Conservation (phyloP, 805 yeast genomes). For the Nakazawaea anatomiae region DNA sequence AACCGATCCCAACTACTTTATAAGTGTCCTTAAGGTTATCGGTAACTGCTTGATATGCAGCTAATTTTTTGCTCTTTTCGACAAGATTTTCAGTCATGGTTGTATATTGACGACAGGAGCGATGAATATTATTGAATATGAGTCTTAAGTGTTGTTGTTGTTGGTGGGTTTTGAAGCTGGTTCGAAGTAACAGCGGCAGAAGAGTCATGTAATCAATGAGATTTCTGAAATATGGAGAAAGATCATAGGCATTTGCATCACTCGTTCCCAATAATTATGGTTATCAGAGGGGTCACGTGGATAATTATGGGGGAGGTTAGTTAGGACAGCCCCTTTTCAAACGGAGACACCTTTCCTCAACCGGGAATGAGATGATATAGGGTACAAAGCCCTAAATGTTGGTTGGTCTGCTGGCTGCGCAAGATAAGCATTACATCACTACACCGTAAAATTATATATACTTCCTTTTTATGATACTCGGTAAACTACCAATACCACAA, state of each 20-base stretch:
- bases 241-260: too few relatives aligned
- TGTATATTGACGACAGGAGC: neutral
- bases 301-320: neutral
- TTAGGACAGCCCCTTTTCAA: too few relatives aligned
- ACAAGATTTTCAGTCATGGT: slow-evolving; percentile 27
- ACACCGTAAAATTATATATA: too few relatives aligned
- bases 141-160: neutral
- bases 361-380: too few relatives aligned
- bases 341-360: too few relatives aligned
- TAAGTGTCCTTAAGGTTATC: slow-evolving; percentile 68
- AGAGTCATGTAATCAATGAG: neutral
- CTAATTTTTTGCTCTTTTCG: slow-evolving; percentile 81
- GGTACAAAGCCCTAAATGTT: too few relatives aligned
- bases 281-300: neutral
- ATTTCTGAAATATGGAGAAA: neutral
- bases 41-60: slow-evolving; percentile 92
- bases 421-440: too few relatives aligned
- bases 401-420: too few relatives aligned
- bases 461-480: too few relatives aligned
- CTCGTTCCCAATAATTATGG: too few relatives aligned
- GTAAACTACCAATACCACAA: too few relatives aligned
- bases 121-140: neutral
- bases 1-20: slow-evolving; percentile 85
- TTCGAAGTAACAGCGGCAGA: neutral
- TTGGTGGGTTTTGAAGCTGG: neutral